Conservation (phyloP, 768 basidiomycete species). For the Macrocybe gigantea region DNA sequence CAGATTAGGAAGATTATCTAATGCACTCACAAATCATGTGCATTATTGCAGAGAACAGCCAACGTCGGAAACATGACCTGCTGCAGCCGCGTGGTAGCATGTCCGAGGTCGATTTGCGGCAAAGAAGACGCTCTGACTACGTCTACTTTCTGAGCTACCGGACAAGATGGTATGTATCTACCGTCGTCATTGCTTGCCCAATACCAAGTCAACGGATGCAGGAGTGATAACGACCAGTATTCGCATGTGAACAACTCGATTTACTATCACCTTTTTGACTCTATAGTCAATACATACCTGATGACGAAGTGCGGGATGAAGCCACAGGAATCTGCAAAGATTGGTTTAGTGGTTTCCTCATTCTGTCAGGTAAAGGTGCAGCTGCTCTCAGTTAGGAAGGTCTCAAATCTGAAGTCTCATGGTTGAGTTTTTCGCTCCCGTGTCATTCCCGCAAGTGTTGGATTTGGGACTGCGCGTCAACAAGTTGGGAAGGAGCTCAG, state of each 20-base stretch:
- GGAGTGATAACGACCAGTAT: slow-evolving; percentile 88
- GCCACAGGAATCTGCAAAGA: slow-evolving; percentile 45
- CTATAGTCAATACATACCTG: slow-evolving; percentile 75
- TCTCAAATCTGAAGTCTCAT: not conserved
- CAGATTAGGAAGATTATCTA: too few species aligned
- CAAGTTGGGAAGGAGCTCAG: slow-evolving; percentile 69
- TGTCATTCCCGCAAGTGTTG: slow-evolving; percentile 68
- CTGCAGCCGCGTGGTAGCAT: slow-evolving; percentile 7
- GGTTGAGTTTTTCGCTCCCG: slow-evolving; percentile 58
- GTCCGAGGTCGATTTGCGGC: slow-evolving; percentile 25
- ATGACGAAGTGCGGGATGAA: slow-evolving; percentile 54
- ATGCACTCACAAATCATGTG: too few species aligned
- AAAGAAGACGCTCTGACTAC: slow-evolving; percentile 47
- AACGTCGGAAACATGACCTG: not conserved
- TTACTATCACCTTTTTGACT: slow-evolving; percentile 81
- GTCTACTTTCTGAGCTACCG: slow-evolving; percentile 53
- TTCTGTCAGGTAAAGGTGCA: slow-evolving; percentile 47
- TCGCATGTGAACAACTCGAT: slow-evolving; percentile 76
- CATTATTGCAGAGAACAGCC: too few species aligned
- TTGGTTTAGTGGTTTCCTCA: slow-evolving; percentile 78
- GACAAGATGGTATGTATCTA: slow-evolving; percentile 57
- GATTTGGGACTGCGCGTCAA: slow-evolving; percentile 66
- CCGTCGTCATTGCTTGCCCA: not conserved
- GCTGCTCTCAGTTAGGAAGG: too few species aligned
- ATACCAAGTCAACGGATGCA: slow-evolving; percentile 18